These are phyloP conservation scores for Gremmenia infestans DNA, from an alignment of 2,329 filamentous ascomycete genomes.

Conservation along the genomic window DNA sequence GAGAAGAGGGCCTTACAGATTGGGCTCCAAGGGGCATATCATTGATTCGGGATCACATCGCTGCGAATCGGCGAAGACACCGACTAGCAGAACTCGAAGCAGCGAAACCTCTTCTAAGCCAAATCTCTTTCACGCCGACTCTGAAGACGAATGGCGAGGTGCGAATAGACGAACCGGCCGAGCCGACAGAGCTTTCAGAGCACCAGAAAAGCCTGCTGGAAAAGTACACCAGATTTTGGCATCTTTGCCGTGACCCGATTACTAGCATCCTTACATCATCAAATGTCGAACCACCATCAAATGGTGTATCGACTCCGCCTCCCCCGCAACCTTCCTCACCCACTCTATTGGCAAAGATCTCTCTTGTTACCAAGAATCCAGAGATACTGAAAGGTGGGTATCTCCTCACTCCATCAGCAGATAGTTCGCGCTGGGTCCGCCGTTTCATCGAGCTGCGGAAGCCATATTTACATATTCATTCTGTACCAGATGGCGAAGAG, in stretches of 20 bases:
- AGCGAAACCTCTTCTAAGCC: slow-evolving; percentile 60
- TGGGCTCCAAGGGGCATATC: slow-evolving; percentile 91
- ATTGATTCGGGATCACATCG: slow-evolving; percentile 81
- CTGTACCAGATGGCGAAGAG: slow-evolving; percentile 80
- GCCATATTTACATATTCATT: slow-evolving; percentile 89
- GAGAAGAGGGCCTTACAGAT: slow-evolving; percentile 76
- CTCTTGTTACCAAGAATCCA: slow-evolving; percentile 74
- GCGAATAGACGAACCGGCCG: slow-evolving; percentile 20
- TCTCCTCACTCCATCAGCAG: slow-evolving; percentile 76
- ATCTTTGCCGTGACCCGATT: slow-evolving; percentile 29
- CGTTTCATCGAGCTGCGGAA: slow-evolving; percentile 88
- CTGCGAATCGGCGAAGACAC: slow-evolving; percentile 65
- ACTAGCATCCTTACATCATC: slow-evolving; percentile 50
- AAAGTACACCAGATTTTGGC: slow-evolving; percentile 34
- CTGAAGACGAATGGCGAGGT: slow-evolving; percentile 21
- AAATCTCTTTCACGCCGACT: slow-evolving; percentile 40
- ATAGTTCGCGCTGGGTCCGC: slow-evolving; percentile 80
- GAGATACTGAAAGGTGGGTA: slow-evolving; percentile 81
- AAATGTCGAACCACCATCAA: slow-evolving; percentile 64
- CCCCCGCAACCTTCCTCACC: slow-evolving; percentile 43
- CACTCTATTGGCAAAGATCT: slow-evolving; percentile 69
- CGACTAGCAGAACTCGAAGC: slow-evolving; percentile 77
- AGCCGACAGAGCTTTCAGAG: slow-evolving; percentile 16
- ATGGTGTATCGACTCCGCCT: slow-evolving; percentile 46
- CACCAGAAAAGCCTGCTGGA: slow-evolving; percentile 37